Evolutionary conservation across 805 yeast genomes (phyloP), one percentile per base, ranked within the genome.

Genomic region (Pichia eremophila): DNA sequence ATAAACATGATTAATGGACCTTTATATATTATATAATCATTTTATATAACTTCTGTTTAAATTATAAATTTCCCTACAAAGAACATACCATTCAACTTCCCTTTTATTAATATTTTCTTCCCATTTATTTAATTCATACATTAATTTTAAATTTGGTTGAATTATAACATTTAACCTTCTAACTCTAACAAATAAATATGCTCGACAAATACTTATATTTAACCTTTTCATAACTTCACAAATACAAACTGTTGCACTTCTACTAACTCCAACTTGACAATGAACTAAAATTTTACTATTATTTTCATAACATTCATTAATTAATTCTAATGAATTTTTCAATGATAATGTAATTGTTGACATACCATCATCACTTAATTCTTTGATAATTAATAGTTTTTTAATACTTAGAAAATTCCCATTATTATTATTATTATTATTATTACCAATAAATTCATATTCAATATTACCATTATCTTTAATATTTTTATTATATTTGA

Each of bases 181-280:
- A 4, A 88, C 96, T 39, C 97, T 72, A n/a, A 89, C 96, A 65
- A 73, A 88, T 40, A 90, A 65, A 58, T 90, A 91, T 0, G 98
- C 96, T 32, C 81, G 70, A 2, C 93, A 81, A 29, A 91, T 67
- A 40, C 79, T 77, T 46, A 87, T 68, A 15, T 76, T 66, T 46
- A 85, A 65, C 39, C 95, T 67, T 54, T 78, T 77, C 96, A 91
- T 90, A 37, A 87, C 91, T 60, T 89, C 97, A 1, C 96, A 96
- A 54, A 91, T 91, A 56, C 95, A 91, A 11, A 91, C 95, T 0
- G 97, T 87, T 0, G 97, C 98, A 3, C 95, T 86, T 47, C 98
- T 70, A 0, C 96, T 86, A 4, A 91, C 98, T 0, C 98, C 98
- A 43, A 88, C 97, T 59, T 95, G 85, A 58, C 98, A 91, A 63